Percentiles rank a stretch among this genome's conserved stretches.
Evolutionary conservation across 768 basidiomycete genomes (phyloP).

Genomic region (Pseudohyphozyma bogoriensis): DNA sequence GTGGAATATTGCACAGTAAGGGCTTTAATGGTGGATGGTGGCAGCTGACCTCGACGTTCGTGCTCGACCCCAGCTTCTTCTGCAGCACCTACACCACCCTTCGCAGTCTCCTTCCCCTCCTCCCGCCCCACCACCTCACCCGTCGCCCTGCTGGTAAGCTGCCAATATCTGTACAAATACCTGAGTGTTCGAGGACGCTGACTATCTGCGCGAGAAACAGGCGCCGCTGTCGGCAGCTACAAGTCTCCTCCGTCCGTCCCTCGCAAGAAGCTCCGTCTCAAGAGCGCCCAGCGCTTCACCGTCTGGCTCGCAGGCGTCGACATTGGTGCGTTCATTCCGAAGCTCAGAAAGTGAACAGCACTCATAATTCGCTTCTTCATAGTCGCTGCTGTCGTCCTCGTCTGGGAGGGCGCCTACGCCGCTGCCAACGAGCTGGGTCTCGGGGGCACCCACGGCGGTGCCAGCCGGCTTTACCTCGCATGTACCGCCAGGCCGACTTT

Average conservation of each 20-base stretch:
- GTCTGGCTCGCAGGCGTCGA: constrained; percentile 4
- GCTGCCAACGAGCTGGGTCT: not conserved
- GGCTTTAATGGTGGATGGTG: no score
- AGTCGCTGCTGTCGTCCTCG: constrained; percentile 11
- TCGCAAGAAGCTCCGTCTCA: constrained; percentile 1
- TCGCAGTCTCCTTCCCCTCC: constrained; percentile 16
- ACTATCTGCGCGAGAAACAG: no score
- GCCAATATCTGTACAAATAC: no score
- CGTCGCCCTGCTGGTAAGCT: no score
- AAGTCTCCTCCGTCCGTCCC: no score
- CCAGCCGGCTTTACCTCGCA: constrained; percentile 13
- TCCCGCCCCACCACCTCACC: constrained; percentile 10
- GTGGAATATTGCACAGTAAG: no score
- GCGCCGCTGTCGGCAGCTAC: not conserved
- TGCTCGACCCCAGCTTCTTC: constrained; percentile 5
- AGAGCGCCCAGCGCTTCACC: constrained; percentile 20
- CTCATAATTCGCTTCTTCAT: not conserved
- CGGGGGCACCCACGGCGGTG: constrained; percentile 5
- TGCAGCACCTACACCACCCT: constrained; percentile 18
- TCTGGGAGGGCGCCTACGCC: constrained; percentile 10
- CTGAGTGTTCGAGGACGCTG: no score
- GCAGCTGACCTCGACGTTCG: not conserved
- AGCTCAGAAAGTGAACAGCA: not conserved
- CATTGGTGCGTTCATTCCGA: not conserved
- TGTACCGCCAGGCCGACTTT: constrained; percentile 16